phyloP scores from a whole-genome alignment of 495 filamentous ascomycete species.

The Tuber magnatum region DNA sequence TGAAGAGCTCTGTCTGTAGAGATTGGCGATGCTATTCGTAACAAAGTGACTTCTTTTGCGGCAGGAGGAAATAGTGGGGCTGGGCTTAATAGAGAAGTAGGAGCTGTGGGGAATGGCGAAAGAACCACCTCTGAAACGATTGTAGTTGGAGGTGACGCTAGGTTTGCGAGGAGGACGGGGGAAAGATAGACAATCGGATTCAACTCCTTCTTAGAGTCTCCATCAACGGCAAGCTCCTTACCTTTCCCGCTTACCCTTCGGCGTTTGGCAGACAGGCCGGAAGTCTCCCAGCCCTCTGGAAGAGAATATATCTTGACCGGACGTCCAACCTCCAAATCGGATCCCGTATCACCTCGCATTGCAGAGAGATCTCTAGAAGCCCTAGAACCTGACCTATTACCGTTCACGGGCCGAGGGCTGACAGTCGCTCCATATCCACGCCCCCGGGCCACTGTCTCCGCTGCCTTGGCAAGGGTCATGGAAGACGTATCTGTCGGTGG shows the following conservation, averaged over 20 bases:
- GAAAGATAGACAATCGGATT: slow-evolving; percentile 65
- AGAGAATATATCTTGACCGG: slow-evolving; percentile 81
- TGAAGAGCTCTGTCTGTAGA: slow-evolving; percentile 79
- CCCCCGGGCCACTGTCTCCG: slow-evolving; percentile 33
- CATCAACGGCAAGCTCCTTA: slow-evolving; percentile 43
- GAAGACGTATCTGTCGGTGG: slow-evolving; percentile 24
- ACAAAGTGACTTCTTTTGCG: slow-evolving; percentile 84
- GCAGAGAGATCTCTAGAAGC: slow-evolving; percentile 48
- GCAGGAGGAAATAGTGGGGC: slow-evolving; percentile 64
- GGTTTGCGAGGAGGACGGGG: slow-evolving; percentile 75
- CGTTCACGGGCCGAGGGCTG: slow-evolving; percentile 48
- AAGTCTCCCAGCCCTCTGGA: slow-evolving; percentile 56
- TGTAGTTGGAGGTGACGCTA: slow-evolving; percentile 42
- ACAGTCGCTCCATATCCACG: slow-evolving; percentile 51
- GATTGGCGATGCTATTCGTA: slow-evolving; percentile 80
- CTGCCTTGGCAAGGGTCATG: slow-evolving; percentile 30
- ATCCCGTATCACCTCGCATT: slow-evolving; percentile 42
- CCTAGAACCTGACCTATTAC: slow-evolving; percentile 38
- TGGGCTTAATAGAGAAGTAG: slow-evolving; percentile 46
- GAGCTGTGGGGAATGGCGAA: slow-evolving; percentile 51
- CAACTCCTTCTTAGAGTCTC: slow-evolving; percentile 48
- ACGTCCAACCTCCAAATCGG: slow-evolving; percentile 51
- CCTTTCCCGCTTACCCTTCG: slow-evolving; percentile 40
- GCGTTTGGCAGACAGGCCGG: slow-evolving; percentile 47
- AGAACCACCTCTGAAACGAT: slow-evolving; percentile 49